Base-by-base conservation (phyloP, 192 early-diverging fungal species). In the Obelidium mucronatum region DNA sequence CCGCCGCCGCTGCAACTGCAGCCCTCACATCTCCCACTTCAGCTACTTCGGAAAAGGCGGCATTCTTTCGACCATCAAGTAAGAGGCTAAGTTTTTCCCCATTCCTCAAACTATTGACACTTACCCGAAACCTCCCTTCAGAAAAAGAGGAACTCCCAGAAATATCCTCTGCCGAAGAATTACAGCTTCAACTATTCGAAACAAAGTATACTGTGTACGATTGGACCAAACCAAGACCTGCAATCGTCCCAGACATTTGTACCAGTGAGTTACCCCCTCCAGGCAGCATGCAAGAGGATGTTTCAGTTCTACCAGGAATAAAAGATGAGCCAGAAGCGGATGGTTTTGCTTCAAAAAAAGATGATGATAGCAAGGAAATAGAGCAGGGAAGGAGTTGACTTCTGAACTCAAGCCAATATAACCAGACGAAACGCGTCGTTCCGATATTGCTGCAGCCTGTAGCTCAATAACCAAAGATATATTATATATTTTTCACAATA, bases 101-200 rank as follows among this genome's bases (percentile, higher is more conserved):
- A 11, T 28, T 52, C 15, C 13, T 44, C 31, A 40, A 31, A 52
- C 28, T 68, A 51, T 68, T 36, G 40, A 17, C 48, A 51, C 48
- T 51, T 22, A 51, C 48, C 48, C 11, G 11, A 13, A 13, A 22
- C 22, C 11, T 22, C 48, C 48, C 5, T 58, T 28, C 55, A 74
- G 60, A 48, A 42, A 42, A 42, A 33, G 39, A 74, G 44, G 72
- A 74, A 31, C 26, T 63, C 26, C 53, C 52, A 11, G 31, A 62
- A 34, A 74, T 74, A 3, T 33, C 72, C 30, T 74, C 72, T 8
- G 37, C 26, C 26, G 55, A 74, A 28, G 72, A 74, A 28, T 33
- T 74, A 36, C 72, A 74, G 34, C 55, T 74, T 22, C 72, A 74
- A 22, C 56, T 74, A 5, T 74, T 74, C 44, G 72, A 74, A 62